Base-by-base conservation (phyloP, 768 basidiomycete genomes). In the Xanthoconium stramineum region DNA sequence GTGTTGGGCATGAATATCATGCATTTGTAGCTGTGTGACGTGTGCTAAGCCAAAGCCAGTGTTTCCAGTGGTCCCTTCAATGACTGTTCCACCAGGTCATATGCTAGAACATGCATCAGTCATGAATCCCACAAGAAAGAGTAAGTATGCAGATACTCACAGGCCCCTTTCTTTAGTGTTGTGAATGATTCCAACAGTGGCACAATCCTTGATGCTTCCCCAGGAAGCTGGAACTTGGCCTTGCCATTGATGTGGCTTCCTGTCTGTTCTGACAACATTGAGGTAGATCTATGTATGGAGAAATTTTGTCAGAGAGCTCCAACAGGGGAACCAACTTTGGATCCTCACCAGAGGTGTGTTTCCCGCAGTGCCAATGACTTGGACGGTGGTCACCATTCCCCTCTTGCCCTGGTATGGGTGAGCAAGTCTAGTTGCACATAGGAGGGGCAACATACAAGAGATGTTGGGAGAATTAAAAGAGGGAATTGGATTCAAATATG, bases 1-100 rank as follows among this genome's bases (percentile, higher is more conserved):
- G 88, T 93, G 71, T 97, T 79, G 32, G 96, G 96, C 96, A 99
- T 98, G 82, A 91, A 99, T 67, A 99, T 99, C 11, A 99, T 96
- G 71, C 97, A 98, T 70, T 87, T 91, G 79, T 99, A 98, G 3
- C 97, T 95, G 64, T 79, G 84, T 8, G 92, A 83, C 61, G 66
- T 95, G 94, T 7, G 93, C 94, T 32, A 98, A 80, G 36, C 94
- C 95, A 54, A 97, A 97, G 39, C 95, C 96, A 10, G 96, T 99
- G 76, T 99, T 99, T 15, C 96, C 96, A 38, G 96, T 97, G 3
- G 96, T 99, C 4, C 96, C 96, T 72, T 99, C 96, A 5, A 99
- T 94, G 55, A 99, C 86, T 2, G 94, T 98, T 2, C 96, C 96
- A n/a, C 95, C 96, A 2, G 92, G 84, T 66, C 86, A 83, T 56